These are phyloP conservation scores for Tulasnella sp. DNA, from an alignment of 768 basidiomycete genomes.

Conservation along the genomic window DNA sequence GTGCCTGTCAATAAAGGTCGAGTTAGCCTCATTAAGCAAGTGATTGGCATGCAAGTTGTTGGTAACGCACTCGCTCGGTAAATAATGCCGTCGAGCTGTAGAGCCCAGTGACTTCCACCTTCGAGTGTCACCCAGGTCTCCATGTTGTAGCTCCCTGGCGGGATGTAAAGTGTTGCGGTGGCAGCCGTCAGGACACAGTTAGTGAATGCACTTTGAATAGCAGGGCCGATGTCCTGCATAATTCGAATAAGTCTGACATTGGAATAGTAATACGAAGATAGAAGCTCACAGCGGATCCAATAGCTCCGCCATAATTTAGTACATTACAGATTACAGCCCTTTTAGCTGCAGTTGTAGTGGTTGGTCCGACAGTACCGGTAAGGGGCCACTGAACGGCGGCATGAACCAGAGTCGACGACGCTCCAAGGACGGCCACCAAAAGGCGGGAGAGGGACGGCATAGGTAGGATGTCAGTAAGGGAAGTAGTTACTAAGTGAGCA, in stretches of 20 bases:
- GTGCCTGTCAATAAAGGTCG: conserved; percentile 11
- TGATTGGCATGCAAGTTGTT: background rate
- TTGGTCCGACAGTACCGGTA: background rate
- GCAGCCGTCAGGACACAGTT: conserved; percentile 25
- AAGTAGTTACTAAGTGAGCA: too few relatives aligned
- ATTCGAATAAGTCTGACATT: background rate
- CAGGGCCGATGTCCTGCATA: conserved; percentile 26
- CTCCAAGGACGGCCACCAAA: background rate
- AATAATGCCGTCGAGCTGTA: conserved; percentile 27
- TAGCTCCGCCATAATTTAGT: conserved; percentile 25
- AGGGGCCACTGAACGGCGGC: background rate
- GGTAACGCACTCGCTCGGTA: conserved; percentile 22
- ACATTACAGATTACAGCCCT: conserved; percentile 24
- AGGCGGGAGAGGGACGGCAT: background rate
- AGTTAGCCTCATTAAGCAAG: background rate
- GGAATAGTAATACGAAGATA: background rate
- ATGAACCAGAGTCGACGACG: background rate
- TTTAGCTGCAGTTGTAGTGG: conserved; percentile 2
- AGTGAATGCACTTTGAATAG: conserved; percentile 25
- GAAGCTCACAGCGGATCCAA: conserved; percentile 23
- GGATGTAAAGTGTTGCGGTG: conserved; percentile 22
- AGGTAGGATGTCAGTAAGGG: too few relatives aligned
- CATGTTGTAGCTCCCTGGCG: conserved; percentile 26
- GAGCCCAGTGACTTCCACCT: conserved; percentile 24
- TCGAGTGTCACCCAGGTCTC: conserved; percentile 26